Conservation (phyloP, 2,329 filamentous ascomycete species). For the Colletotrichum euphorbiae region DNA sequence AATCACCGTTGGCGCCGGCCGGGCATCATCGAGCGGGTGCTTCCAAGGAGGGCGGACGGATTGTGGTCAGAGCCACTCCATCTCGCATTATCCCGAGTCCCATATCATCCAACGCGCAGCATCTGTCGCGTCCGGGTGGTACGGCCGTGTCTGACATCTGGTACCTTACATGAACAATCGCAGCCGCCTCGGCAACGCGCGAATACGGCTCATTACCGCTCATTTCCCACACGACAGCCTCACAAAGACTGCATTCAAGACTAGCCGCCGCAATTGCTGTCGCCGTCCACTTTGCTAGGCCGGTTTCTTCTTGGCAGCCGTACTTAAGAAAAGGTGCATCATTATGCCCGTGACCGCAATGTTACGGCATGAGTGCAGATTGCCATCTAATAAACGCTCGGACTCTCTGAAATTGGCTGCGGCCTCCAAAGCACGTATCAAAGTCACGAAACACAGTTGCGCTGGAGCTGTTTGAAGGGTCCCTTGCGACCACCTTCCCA, state of each 20-base stretch:
- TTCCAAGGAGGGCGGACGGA: conserved; percentile 23
- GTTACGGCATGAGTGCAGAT: conserved; percentile 27
- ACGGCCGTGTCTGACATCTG: conserved; percentile 5
- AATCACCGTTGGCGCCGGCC: conserved; percentile 10
- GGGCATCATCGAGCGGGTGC: conserved; percentile 15
- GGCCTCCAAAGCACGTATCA: conserved; percentile 30
- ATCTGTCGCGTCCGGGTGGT: conserved; percentile 1
- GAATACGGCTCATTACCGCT: conserved; percentile 17
- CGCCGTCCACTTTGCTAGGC: conserved; percentile 10
- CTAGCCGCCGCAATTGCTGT: conserved; percentile 18
- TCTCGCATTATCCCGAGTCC: conserved; percentile 13
- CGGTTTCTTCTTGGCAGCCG: conserved; percentile 21
- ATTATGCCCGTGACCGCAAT: conserved; percentile 24
- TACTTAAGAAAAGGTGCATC: conserved; percentile 4
- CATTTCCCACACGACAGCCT: conserved; percentile 27
- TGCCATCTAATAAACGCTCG: conserved; percentile 38
- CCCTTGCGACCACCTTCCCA: conserved; percentile 10
- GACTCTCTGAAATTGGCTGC: conserved; percentile 34
- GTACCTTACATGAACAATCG: conserved; percentile 11
- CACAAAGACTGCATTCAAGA: conserved; percentile 1
- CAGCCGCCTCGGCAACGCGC: neutral
- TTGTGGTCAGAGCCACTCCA: conserved; percentile 31
- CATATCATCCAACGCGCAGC: conserved; percentile 3
- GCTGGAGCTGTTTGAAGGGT: conserved; percentile 39
- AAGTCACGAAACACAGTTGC: conserved; percentile 36